Evolutionary conservation across 768 basidiomycete genomes (phyloP).

Genomic region (Podaxis sp.): DNA sequence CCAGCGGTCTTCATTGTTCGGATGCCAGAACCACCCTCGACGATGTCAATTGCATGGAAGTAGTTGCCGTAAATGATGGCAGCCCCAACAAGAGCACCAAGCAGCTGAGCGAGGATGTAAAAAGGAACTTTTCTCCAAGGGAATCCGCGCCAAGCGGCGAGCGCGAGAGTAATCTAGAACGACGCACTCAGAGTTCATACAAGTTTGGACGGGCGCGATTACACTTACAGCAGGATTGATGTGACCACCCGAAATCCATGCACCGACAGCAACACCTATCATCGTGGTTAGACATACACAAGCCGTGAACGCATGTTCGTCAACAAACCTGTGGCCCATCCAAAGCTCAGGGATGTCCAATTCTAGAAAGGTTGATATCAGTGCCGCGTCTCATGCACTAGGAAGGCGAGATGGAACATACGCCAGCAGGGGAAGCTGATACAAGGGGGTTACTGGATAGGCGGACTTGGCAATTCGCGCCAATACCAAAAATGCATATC

Average conservation of each 20-base stretch:
- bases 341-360: slow-evolving; percentile 39
- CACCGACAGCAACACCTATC: slow-evolving; percentile 50
- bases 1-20: slow-evolving; percentile 58
- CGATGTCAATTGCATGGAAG: slow-evolving; percentile 64
- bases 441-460: slow-evolving; percentile 43
- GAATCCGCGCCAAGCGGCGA: slow-evolving; percentile 64
- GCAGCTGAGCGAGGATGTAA: slow-evolving; percentile 63
- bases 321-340: slow-evolving; percentile 38
- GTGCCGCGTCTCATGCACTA: not conserved
- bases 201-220: not conserved
- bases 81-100: slow-evolving; percentile 64
- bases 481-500: slow-evolving; percentile 52
- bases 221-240: slow-evolving; percentile 58
- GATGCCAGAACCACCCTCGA: slow-evolving; percentile 55
- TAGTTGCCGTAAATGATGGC: slow-evolving; percentile 67
- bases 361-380: slow-evolving; percentile 7
- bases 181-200: not conserved
- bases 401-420: slow-evolving; percentile 30
- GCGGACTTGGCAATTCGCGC: slow-evolving; percentile 50
- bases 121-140: slow-evolving; percentile 72
- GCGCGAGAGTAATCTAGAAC: slow-evolving; percentile 59
- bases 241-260: slow-evolving; percentile 70
- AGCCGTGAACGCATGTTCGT: not conserved
- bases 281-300: not conserved
- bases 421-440: slow-evolving; percentile 45